These are phyloP conservation scores for Venturia aucupariae DNA, from an alignment of 2,329 filamentous ascomycete species.

Conservation along the genomic window DNA sequence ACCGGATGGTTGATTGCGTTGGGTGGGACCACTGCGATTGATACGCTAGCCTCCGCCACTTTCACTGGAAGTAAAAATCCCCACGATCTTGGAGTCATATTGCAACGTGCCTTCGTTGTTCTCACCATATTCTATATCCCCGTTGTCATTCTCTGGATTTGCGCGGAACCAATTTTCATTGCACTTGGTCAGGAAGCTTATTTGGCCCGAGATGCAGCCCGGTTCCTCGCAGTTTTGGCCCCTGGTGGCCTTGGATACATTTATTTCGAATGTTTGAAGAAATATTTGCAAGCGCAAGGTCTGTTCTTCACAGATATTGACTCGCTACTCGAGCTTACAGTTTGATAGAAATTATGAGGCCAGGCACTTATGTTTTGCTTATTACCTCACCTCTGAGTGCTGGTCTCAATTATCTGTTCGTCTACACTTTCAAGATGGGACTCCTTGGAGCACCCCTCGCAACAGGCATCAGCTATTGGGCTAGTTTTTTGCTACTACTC, in stretches of 20 bases:
- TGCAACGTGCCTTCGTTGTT: constrained; percentile 68
- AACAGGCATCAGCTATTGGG: constrained; percentile 79
- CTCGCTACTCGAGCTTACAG: neutral
- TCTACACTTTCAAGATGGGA: constrained; percentile 61
- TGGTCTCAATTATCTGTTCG: constrained; percentile 55
- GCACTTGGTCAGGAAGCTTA: constrained; percentile 68
- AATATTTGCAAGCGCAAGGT: constrained; percentile 51
- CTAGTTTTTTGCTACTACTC: constrained; percentile 67
- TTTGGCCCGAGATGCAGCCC: constrained; percentile 63
- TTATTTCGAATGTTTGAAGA: constrained; percentile 72
- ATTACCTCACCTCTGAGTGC: constrained; percentile 53
- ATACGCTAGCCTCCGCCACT: constrained; percentile 72
- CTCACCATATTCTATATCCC: constrained; percentile 63
- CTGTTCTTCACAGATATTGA: constrained; percentile 14
- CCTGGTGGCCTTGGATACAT: constrained; percentile 80
- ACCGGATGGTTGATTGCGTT: constrained; percentile 81
- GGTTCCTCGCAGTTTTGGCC: constrained; percentile 63
- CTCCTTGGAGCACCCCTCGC: constrained; percentile 73
- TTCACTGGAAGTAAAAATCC: constrained; percentile 76
- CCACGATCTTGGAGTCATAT: constrained; percentile 65
- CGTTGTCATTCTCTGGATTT: constrained; percentile 64
- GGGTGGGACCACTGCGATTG: constrained; percentile 76
- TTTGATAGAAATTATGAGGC: constrained; percentile 49
- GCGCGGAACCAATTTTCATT: constrained; percentile 64
- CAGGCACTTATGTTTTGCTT: constrained; percentile 53